Evolutionary conservation across 495 filamentous ascomycete species (phyloP).

Genomic region (Polyplosphaeria fusca): DNA sequence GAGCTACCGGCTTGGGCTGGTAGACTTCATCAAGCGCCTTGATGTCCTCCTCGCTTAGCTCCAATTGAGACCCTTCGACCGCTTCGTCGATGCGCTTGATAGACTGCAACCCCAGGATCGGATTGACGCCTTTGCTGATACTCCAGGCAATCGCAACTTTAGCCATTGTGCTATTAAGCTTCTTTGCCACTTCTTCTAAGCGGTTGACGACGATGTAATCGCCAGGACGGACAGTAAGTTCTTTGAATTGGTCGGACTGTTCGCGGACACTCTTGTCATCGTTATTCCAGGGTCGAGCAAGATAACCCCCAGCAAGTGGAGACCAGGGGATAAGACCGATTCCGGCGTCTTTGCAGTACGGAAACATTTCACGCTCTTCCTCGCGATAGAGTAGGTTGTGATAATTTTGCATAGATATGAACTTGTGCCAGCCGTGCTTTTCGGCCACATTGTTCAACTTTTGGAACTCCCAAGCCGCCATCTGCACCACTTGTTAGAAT

Average conservation of each 20-base stretch:
- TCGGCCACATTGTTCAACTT: constrained; percentile 53
- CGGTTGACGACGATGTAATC: constrained; percentile 32
- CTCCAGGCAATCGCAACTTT: constrained; percentile 35
- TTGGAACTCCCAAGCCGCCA: constrained; percentile 60
- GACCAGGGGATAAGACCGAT: constrained; percentile 36
- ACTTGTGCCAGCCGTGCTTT: constrained; percentile 54
- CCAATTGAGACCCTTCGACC: constrained; percentile 27
- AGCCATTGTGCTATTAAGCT: constrained; percentile 34
- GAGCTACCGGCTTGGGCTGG: constrained; percentile 28
- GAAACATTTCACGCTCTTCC: constrained; percentile 45
- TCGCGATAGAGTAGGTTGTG: constrained; percentile 57
- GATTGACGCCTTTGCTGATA: constrained; percentile 34
- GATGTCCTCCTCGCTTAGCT: constrained; percentile 38
- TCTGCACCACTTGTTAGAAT: constrained; percentile 25
- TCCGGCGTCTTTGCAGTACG: constrained; percentile 32
- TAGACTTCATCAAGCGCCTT: constrained; percentile 40
- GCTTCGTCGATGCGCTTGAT: constrained; percentile 40
- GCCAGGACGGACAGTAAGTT: constrained; percentile 4
- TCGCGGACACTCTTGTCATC: constrained; percentile 13
- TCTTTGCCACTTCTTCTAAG: constrained; percentile 34
- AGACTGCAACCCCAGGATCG: constrained; percentile 39
- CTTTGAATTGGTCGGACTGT: constrained; percentile 2
- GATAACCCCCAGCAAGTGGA: constrained; percentile 26
- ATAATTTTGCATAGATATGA: constrained; percentile 60
- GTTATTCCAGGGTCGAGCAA: constrained; percentile 29